Evolutionary conservation across 345 rosid species (phyloP), one percentile per base, ranked within the genome.

Genomic region (Syzygium aqueum): DNA sequence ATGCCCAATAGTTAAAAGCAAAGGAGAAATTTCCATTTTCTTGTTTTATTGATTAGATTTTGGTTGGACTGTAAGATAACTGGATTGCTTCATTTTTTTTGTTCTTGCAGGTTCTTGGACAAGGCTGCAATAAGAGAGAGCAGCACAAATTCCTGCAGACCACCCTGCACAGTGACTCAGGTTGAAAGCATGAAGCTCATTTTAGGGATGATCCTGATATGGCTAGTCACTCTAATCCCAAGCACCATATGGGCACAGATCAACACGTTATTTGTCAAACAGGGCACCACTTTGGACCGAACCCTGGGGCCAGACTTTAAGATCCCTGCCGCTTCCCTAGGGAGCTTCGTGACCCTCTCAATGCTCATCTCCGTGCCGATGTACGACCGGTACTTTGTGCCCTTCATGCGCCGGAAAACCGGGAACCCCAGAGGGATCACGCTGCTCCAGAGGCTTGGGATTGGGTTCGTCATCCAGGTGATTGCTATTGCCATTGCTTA

Each of bases 211-310:
- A 89, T 92, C 85, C 85, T 92, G 5, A 94, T 96, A 86, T 96
- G 98, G 99, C 84, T 94, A 1, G 98, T 93, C 84, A 96, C 98
- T 53, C 89, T 97, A 82, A 91, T 96, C 53, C 99, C 99, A 50
- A 94, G 96, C 91, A 96, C 94, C 57, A 89, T 96, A 86, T 94
- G 98, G 97, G 98, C 99, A 85, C 99, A 96, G 91, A 93, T 97
- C 90, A 97, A 97, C 90, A 97, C 99, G 30, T 88, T 97, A 17
- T 97, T 95, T 87, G 96, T 97, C 89, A 97, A 97, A 89, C 99
- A 97, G 89, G 99, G 99, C 78, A 96, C 97, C 51, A 96, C 98
- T 61, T 85, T 97, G 86, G 93, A 97, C 91, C 90, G 99, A 9
- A 87, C 61, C 53, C 59, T 97, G 10, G 96, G 96, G 54, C 86